phyloP scores from a whole-genome alignment of 106 monocot species.

The Dendrobium officinale region DNA sequence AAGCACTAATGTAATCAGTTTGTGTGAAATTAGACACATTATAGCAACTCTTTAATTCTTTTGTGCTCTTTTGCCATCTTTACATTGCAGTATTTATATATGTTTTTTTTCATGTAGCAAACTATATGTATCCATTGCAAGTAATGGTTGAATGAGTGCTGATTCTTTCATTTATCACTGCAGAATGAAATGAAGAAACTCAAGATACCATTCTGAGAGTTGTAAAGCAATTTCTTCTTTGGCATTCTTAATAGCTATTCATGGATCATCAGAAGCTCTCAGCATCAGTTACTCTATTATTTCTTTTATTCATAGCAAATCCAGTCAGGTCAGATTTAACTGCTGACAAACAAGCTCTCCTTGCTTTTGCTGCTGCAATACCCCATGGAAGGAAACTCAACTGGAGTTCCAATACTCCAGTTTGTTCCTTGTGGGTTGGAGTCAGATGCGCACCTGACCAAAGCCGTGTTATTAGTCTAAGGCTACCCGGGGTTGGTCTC shows the following conservation, averaged over 20 bases:
- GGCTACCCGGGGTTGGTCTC: slow-evolving; percentile 72
- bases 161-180: slow-evolving; percentile 1
- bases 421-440: slow-evolving; percentile 85
- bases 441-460: slow-evolving; percentile 48
- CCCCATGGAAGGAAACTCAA: slow-evolving; percentile 79
- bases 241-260: neutral
- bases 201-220: neutral
- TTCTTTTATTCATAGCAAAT: slow-evolving; percentile 17
- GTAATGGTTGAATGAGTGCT: neutral
- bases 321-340: slow-evolving; percentile 39
- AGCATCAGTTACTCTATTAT: slow-evolving; percentile 14
- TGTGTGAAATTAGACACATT: neutral
- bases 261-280: slow-evolving; percentile 27
- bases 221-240: neutral
- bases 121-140: neutral
- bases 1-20: neutral
- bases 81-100: neutral
- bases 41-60: neutral
- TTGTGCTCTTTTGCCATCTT: neutral
- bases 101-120: neutral
- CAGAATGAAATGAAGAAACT: neutral
- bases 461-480: slow-evolving; percentile 53
- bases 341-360: slow-evolving; percentile 74
- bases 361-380: slow-evolving; percentile 51
- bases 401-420: slow-evolving; percentile 44